Evolutionary conservation across 176 grass and related monocot genomes (phyloP), one percentile per base, ranked within the genome.

Genomic region (Raddia distichophylla): DNA sequence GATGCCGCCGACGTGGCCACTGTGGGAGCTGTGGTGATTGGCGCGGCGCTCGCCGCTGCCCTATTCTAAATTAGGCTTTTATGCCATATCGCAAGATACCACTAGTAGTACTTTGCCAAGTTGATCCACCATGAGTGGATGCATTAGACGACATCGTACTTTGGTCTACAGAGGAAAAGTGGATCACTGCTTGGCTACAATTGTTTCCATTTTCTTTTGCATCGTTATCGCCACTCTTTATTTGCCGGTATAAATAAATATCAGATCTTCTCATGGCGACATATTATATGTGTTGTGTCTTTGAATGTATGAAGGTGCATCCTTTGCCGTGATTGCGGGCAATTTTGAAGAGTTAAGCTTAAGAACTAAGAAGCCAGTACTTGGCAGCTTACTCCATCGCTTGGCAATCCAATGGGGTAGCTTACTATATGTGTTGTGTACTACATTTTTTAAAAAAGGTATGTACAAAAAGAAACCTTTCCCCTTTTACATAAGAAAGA

Each of bases 61-160:
- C 76, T 84, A 5, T 69, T 45, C 8, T 84, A 78, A 27, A 42
- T 12, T 84, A 78, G 40, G 27, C 27, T 18, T 15, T 20, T 18
- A 16, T 2, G 59, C 12, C 51, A 10, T 55, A 73, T 50, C 52
- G 42, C 7, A 51, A 57, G 15, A 42, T 37, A 73, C 32, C 3
- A 17, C 16, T 40, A 55, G 6, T 55, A 0, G 6, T 20, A 53
- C 52, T 11, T 48, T 48, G 37, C 20, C 16, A 27, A 45, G 47
- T 57, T n/a, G 44, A 22, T 46, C 44, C 60, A 32, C 45, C 1
- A 27, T 57, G 37, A 40, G 37, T 40, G 2, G 37, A 40, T 40
- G 37, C 37, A 40, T 40, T 2, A 40, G 37, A 40, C 37, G 3
- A 40, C 37, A 0, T 27, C 27, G 6, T 18, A 47, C 56, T 9